Conservation (phyloP, 768 basidiomycete species). For the Hydnomerulius pinastri region DNA sequence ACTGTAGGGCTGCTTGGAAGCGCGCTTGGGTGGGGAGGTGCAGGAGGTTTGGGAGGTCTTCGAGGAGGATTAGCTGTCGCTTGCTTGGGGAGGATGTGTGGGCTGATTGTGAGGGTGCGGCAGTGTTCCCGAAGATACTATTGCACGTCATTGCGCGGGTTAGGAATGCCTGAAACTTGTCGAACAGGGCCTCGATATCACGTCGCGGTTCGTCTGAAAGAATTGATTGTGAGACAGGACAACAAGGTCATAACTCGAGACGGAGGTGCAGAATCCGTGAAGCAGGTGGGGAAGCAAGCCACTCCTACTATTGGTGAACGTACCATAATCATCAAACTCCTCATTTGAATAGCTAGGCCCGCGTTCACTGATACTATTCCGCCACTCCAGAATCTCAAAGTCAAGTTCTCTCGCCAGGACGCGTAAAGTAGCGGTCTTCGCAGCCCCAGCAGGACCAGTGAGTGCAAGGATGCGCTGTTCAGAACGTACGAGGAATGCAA, state of each 20-base stretch:
- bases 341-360: slow-evolving; percentile 25
- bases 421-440: slow-evolving; percentile 84
- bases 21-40: slow-evolving; percentile 65
- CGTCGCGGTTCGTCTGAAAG: slow-evolving; percentile 14
- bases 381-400: slow-evolving; percentile 87
- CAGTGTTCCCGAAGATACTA: slow-evolving; percentile 43
- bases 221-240: background rate
- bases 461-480: slow-evolving; percentile 78
- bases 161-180: slow-evolving; percentile 78
- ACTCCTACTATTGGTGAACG: background rate
- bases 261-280: too few species aligned
- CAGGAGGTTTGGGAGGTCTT: slow-evolving; percentile 90
- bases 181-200: slow-evolving; percentile 39
- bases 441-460: slow-evolving; percentile 87
- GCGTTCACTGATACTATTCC: slow-evolving; percentile 62
- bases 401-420: slow-evolving; percentile 74
- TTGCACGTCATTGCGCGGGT: slow-evolving; percentile 64
- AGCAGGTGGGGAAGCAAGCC: background rate
- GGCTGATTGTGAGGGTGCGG: slow-evolving; percentile 2
- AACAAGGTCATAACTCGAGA: too few species aligned
- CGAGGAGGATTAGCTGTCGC: slow-evolving; percentile 74
- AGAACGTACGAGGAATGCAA: background rate
- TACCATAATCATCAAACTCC: slow-evolving; percentile 13
- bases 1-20: slow-evolving; percentile 71
- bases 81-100: slow-evolving; percentile 18